Conservation (phyloP, 1,284 basidiomycete genomes). For the Sanghuangporus weigelae region DNA sequence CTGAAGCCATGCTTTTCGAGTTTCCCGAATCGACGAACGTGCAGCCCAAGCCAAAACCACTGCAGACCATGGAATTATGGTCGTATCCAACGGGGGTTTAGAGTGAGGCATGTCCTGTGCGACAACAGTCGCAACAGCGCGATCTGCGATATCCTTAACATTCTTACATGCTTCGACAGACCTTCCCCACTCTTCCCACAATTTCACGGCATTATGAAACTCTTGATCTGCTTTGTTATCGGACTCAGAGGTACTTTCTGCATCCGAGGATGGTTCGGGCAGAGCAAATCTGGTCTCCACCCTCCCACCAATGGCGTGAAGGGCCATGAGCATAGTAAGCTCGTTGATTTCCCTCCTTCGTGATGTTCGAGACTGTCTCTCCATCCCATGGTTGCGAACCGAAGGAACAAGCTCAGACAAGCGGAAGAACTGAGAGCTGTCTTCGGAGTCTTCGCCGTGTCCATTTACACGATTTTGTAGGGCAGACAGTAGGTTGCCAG, state of each 20-base stretch:
- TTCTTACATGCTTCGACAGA: constrained; percentile 60
- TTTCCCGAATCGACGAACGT: constrained; percentile 42
- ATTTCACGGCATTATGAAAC: constrained; percentile 29
- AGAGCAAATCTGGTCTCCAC: constrained; percentile 35
- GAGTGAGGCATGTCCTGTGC: constrained; percentile 29
- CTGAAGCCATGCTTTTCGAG: constrained; percentile 59
- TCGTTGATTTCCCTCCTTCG: constrained; percentile 74
- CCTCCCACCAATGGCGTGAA: constrained; percentile 66
- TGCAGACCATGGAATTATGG: constrained; percentile 56
- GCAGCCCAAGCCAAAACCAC: constrained; percentile 59
- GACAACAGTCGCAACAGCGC: constrained; percentile 62
- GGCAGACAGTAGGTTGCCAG: constrained; percentile 15
- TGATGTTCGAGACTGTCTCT: constrained; percentile 52
- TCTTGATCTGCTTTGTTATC: constrained; percentile 19
- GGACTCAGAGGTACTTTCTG: constrained; percentile 13
- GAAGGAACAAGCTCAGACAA: constrained; percentile 68
- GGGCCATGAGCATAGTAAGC: constrained; percentile 71
- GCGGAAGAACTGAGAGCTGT: constrained; percentile 54
- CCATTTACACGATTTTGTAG: constrained; percentile 15
- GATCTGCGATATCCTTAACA: constrained; percentile 67
- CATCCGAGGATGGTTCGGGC: neutral
- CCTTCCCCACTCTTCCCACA: constrained; percentile 74
- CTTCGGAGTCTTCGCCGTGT: constrained; percentile 16
- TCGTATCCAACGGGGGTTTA: constrained; percentile 45
- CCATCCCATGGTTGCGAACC: constrained; percentile 48